Conservation (phyloP, 306 rosid genomes). For the Boehmeria nivea region DNA sequence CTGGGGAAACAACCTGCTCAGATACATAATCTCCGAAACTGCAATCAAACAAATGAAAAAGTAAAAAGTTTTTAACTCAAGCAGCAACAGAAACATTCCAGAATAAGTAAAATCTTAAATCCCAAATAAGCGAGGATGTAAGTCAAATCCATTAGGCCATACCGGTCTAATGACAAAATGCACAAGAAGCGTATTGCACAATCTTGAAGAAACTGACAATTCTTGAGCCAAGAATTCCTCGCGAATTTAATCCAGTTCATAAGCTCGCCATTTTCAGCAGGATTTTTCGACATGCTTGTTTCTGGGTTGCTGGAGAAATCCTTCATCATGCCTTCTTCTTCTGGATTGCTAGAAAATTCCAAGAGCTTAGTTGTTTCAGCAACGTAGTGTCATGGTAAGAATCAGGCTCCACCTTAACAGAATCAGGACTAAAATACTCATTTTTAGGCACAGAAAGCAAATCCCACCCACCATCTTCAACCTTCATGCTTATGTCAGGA, state of each 20-base stretch:
- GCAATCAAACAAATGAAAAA: conserved; percentile 37
- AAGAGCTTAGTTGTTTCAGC: conserved; percentile 24
- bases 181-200: conserved; percentile 88
- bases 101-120: too few species aligned
- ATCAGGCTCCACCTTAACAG: conserved; percentile 38
- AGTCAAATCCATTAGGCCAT: conserved; percentile 5
- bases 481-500: conserved; percentile 33
- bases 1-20: conserved; percentile 99
- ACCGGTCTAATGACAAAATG: conserved; percentile 89
- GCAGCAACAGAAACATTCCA: not conserved
- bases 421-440: conserved; percentile 37
- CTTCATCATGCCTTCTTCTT: too few species aligned
- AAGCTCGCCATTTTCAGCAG: conserved; percentile 58
- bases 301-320: conserved; percentile 35
- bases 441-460: conserved; percentile 37
- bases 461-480: conserved; percentile 41
- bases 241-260: conserved; percentile 68
- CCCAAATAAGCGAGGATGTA: not conserved
- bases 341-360: too few species aligned
- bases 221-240: conserved; percentile 84
- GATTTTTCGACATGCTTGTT: conserved; percentile 30
- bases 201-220: conserved; percentile 86
- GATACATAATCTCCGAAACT: conserved; percentile 98
- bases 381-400: conserved; percentile 28
- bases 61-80: not conserved